A percentile compares a stretch with the other conserved stretches of the same genome.
These are phyloP conservation scores for Oryza nivara DNA, from an alignment of 176 grass and related monocot species.

Conservation along the genomic window DNA sequence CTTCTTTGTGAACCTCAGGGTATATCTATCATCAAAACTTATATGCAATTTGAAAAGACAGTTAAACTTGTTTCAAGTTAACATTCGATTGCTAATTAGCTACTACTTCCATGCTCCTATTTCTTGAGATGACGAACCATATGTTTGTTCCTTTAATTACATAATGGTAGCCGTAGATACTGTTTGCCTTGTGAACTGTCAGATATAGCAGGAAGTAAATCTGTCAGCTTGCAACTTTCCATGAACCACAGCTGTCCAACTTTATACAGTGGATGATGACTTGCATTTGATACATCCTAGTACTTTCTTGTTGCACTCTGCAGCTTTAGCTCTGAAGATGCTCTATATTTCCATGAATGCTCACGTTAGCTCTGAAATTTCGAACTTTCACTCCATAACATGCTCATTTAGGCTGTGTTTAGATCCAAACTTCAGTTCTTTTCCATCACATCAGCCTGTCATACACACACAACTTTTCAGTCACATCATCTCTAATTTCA, in stretches of 20 bases:
- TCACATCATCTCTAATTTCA: no score
- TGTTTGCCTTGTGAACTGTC: constrained; percentile 34
- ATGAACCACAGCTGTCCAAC: constrained; percentile 14
- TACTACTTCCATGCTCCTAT: background rate
- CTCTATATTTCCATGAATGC: constrained; percentile 29
- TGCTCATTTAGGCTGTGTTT: background rate
- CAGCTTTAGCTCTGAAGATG: constrained; percentile 36
- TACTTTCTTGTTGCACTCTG: constrained; percentile 23
- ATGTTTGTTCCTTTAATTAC: background rate
- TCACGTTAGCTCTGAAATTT: constrained; percentile 24
- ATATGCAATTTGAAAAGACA: background rate
- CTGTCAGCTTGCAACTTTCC: constrained; percentile 27
- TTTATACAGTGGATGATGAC: constrained; percentile 5
- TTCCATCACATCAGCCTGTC: no score
- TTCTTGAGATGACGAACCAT: background rate
- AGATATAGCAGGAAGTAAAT: background rate
- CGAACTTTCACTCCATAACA: background rate
- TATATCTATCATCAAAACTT: constrained; percentile 24
- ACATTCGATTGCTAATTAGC: background rate
- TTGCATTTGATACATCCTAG: background rate
- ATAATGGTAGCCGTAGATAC: background rate
- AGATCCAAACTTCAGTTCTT: no score
- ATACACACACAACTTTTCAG: no score
- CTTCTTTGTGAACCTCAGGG: constrained; percentile 59
- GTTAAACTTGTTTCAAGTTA: constrained; percentile 12